Conservation (phyloP, 1,284 basidiomycete species). For the Fomitopsis palustris region DNA sequence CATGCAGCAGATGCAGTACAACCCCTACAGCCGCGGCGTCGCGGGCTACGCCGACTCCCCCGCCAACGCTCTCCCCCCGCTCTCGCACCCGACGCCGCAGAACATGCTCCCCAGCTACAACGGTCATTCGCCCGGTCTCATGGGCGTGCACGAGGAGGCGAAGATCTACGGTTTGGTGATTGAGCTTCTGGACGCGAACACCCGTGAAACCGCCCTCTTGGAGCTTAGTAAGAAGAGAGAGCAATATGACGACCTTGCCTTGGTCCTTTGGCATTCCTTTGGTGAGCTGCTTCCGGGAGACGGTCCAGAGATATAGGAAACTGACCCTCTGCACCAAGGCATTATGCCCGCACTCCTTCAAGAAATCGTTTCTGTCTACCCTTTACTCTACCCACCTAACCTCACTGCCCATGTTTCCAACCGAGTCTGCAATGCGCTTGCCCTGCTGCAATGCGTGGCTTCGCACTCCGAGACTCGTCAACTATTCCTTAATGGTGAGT, state of each 20-base stretch:
- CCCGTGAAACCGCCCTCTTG: conserved; percentile 85
- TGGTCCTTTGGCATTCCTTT: conserved; percentile 99
- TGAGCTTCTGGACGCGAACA: conserved; percentile 75
- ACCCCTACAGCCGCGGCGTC: conserved; percentile 39
- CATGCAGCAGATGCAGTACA: conserved; percentile 52
- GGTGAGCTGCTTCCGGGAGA: conserved; percentile 53
- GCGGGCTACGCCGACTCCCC: conserved; percentile 24
- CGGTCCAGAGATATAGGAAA: not conserved
- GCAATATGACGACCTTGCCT: conserved; percentile 97
- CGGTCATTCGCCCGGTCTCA: conserved; percentile 20
- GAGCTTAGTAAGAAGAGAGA: conserved; percentile 99
- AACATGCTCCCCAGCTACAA: conserved; percentile 33
- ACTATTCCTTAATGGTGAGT: conserved; percentile 82
- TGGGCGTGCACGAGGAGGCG: conserved; percentile 60
- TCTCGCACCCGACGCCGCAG: conserved; percentile 42
- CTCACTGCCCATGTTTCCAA: conserved; percentile 99
- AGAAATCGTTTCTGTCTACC: conserved; percentile 99
- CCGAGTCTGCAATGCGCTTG: conserved; percentile 98
- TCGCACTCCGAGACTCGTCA: conserved; percentile 93
- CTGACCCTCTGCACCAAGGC: conserved; percentile 43
- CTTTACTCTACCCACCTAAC: conserved; percentile 91
- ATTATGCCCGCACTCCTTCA: conserved; percentile 99
- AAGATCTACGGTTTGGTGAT: conserved; percentile 84
- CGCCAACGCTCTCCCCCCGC: conserved; percentile 27
- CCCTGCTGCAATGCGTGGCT: conserved; percentile 96